A percentile compares a stretch with the other conserved stretches of the same genome.
Conservation (phyloP, 805 yeast species). For the Sugiyamaella marilandica region DNA sequence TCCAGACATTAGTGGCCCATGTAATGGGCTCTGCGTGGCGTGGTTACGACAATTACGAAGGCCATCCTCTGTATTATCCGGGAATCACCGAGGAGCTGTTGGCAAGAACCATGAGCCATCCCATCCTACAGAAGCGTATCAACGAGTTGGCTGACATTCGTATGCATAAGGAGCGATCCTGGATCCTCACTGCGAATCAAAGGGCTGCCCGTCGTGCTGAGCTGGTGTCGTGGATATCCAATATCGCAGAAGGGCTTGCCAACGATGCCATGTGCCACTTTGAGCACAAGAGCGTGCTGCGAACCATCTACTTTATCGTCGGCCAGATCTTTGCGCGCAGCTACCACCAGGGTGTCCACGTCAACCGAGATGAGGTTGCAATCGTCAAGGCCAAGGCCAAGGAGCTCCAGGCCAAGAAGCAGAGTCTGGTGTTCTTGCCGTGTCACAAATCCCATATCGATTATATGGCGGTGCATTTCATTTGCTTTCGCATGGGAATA, state of each 20-base stretch:
- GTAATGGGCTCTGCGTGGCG: constrained; percentile 35
- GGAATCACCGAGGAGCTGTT: constrained; percentile 30
- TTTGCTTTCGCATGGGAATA: constrained; percentile 49
- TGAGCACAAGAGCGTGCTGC: constrained; percentile 28
- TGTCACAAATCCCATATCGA: constrained; percentile 61
- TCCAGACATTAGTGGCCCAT: constrained; percentile 29
- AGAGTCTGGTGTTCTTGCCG: constrained; percentile 45
- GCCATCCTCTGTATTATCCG: constrained; percentile 32
- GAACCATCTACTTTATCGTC: constrained; percentile 33
- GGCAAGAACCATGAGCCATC: constrained; percentile 29
- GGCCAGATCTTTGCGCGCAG: constrained; percentile 37
- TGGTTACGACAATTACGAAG: constrained; percentile 35
- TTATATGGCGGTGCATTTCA: constrained; percentile 52
- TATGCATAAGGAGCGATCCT: constrained; percentile 27
- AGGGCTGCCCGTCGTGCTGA: constrained; percentile 26
- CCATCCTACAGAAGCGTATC: constrained; percentile 29
- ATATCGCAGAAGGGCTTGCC: constrained; percentile 29
- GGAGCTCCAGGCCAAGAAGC: constrained; percentile 32
- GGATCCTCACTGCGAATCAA: constrained; percentile 23
- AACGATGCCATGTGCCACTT: constrained; percentile 34
- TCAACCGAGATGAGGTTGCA: constrained; percentile 32
- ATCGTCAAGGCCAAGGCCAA: constrained; percentile 32
- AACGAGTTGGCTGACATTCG: constrained; percentile 30
- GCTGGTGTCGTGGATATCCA: constrained; percentile 29
- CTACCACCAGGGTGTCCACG: constrained; percentile 41